Percentiles rank a stretch among this genome's conserved stretches.
These are phyloP conservation scores for Cardamine resedifolia DNA, from an alignment of 345 rosid species.

Conservation along the genomic window DNA sequence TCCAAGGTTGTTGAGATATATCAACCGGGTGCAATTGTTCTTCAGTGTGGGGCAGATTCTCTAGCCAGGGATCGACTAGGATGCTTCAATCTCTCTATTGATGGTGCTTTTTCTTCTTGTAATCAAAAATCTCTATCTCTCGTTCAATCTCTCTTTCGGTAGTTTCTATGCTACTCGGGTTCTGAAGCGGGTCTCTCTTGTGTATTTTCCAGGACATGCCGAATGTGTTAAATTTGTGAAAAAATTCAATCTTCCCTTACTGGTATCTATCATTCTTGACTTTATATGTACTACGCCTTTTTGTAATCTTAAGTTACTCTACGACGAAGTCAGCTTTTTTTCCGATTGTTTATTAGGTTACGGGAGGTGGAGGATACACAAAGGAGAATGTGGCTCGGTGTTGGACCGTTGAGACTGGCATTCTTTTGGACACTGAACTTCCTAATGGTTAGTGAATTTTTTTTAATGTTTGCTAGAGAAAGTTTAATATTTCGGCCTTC, in stretches of 20 bases:
- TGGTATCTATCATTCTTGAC: slow-evolving; percentile 49
- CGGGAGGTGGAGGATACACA: slow-evolving; percentile 99
- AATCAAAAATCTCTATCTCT: slow-evolving; percentile 37
- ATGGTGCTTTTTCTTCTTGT: slow-evolving; percentile 74
- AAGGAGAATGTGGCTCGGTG: slow-evolving; percentile 99
- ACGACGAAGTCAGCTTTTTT: background rate
- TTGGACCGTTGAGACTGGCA: slow-evolving; percentile 97
- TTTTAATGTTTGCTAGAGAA: background rate
- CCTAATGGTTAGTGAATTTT: slow-evolving; percentile 62
- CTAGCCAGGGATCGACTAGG: slow-evolving; percentile 97
- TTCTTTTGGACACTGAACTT: slow-evolving; percentile 85
- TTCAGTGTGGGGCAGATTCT: slow-evolving; percentile 99
- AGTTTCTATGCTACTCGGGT: slow-evolving; percentile 5
- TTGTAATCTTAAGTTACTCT: background rate
- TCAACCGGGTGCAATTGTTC: slow-evolving; percentile 91
- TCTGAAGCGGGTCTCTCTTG: background rate
- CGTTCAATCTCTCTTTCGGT: background rate
- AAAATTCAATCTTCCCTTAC: slow-evolving; percentile 84
- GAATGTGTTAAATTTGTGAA: slow-evolving; percentile 95
- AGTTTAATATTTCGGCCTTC: background rate
- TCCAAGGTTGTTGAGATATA: slow-evolving; percentile 89
- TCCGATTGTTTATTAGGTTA: slow-evolving; percentile 53
- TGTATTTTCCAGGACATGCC: slow-evolving; percentile 71
- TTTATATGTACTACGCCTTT: background rate
- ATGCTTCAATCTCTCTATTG: slow-evolving; percentile 96